Conservation (phyloP, 2,329 filamentous ascomycete species). For the Ceratocystis cacaofunesta region DNA sequence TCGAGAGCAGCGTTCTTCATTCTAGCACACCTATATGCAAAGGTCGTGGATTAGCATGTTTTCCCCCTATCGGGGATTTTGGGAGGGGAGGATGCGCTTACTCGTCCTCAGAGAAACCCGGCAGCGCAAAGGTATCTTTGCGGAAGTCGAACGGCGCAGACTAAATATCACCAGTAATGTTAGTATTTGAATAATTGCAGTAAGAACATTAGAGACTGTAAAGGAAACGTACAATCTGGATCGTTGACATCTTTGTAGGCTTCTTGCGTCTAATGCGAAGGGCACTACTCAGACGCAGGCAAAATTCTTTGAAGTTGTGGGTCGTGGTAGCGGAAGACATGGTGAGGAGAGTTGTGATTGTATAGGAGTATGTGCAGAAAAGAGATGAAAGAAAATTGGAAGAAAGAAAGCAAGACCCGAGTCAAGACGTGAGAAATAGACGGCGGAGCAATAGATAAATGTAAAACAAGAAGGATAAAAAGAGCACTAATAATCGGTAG, state of each 20-base stretch:
- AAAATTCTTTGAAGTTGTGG: slow-evolving; percentile 31
- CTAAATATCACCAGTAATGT: slow-evolving; percentile 24
- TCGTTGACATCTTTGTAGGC: slow-evolving; percentile 24
- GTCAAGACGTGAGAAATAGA: neutral
- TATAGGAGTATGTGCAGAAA: neutral
- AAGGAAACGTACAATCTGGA: slow-evolving; percentile 33
- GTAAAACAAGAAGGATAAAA: neutral
- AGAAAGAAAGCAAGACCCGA: neutral
- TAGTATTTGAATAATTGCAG: neutral
- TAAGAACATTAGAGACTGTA: neutral
- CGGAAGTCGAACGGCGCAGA: slow-evolving; percentile 46
- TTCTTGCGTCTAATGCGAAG: slow-evolving; percentile 29
- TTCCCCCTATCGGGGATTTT: neutral
- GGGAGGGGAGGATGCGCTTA: slow-evolving; percentile 26
- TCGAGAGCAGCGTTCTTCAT: slow-evolving; percentile 15
- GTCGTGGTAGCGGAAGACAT: slow-evolving; percentile 13
- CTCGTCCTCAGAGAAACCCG: slow-evolving; percentile 45
- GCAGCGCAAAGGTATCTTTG: slow-evolving; percentile 36
- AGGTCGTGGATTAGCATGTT: neutral
- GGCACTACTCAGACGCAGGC: slow-evolving; percentile 32
- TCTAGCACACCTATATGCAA: slow-evolving; percentile 1
- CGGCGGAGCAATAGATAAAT: neutral
- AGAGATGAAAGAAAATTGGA: neutral
- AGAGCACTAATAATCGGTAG: neutral
- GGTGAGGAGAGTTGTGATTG: neutral